Conservation (phyloP, 2,329 filamentous ascomycete species). For the Calonectria naviculata region DNA sequence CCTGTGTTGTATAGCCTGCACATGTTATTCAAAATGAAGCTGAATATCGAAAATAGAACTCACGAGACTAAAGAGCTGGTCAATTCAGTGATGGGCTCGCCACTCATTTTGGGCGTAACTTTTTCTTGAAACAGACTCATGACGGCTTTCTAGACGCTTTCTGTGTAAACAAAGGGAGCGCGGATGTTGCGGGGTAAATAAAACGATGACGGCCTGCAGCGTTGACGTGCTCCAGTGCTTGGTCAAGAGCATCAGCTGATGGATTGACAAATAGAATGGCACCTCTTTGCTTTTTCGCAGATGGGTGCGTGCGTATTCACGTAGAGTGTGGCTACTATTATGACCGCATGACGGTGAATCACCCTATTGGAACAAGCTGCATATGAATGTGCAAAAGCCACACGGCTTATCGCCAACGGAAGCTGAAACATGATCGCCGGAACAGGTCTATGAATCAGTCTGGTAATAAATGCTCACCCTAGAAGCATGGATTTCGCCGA, state of each 20-base stretch:
- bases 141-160: not conserved
- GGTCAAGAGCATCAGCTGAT: not conserved
- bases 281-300: not conserved
- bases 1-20: not conserved
- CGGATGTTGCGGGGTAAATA: not conserved
- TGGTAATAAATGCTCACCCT: not conserved
- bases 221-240: not conserved
- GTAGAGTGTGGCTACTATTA: not conserved
- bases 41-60: not conserved
- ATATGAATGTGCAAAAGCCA: not conserved
- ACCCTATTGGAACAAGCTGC: not conserved
- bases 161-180: not conserved
- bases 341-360: not conserved
- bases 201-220: not conserved
- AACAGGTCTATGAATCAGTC: not conserved
- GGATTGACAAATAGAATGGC: not conserved
- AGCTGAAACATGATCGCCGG: not conserved
- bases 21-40: not conserved
- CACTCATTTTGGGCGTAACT: not conserved
- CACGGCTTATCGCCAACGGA: not conserved
- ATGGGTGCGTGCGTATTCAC: not conserved
- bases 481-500: not conserved
- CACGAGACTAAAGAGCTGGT: not conserved
- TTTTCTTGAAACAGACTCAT: not conserved
- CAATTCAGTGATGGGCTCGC: not conserved